A percentile compares a stretch with the other conserved stretches of the same genome.
Conservation (phyloP, 768 basidiomycete genomes). For the Macrolepiota albuminosa region DNA sequence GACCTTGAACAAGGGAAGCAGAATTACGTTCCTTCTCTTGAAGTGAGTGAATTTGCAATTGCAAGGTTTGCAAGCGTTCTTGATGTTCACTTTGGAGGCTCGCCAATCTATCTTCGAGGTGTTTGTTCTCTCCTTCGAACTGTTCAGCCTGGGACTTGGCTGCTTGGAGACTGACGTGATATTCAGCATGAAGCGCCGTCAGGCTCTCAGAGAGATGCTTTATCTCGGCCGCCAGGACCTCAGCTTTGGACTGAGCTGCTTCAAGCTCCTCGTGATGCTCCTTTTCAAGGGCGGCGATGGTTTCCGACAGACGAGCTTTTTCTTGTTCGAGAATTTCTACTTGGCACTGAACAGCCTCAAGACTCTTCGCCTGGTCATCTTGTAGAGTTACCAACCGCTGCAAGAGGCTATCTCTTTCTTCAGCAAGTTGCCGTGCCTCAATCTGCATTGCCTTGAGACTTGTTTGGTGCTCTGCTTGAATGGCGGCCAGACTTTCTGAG, state of each 20-base stretch:
- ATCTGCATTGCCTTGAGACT: background rate
- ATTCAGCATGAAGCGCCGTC: conserved; percentile 1
- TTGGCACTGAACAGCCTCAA: conserved; percentile 1
- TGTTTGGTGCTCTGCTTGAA: conserved; percentile 7
- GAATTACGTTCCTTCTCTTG: conserved; percentile 46
- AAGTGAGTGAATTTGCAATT: conserved; percentile 18
- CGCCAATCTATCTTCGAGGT: background rate
- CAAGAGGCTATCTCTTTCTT: conserved; percentile 2
- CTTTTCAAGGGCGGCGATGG: background rate
- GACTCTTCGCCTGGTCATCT: conserved; percentile 1
- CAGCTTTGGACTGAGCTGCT: background rate
- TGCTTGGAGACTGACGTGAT: background rate
- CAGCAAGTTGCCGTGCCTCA: background rate
- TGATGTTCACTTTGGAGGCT: conserved; percentile 5
- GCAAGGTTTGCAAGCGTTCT: conserved; percentile 1
- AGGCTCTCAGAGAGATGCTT: conserved; percentile 1
- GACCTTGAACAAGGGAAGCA: conserved; percentile 41
- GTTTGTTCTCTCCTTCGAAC: conserved; percentile 1
- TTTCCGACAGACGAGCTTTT: conserved; percentile 1
- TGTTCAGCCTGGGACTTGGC: background rate
- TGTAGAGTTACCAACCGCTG: background rate
- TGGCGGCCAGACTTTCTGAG: background rate
- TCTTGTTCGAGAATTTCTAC: conserved; percentile 2
- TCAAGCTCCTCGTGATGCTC: conserved; percentile 2
- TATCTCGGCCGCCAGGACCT: conserved; percentile 1